Base-by-base conservation (phyloP, 2,329 filamentous ascomycete species). In the Lachnellula willkommii region DNA sequence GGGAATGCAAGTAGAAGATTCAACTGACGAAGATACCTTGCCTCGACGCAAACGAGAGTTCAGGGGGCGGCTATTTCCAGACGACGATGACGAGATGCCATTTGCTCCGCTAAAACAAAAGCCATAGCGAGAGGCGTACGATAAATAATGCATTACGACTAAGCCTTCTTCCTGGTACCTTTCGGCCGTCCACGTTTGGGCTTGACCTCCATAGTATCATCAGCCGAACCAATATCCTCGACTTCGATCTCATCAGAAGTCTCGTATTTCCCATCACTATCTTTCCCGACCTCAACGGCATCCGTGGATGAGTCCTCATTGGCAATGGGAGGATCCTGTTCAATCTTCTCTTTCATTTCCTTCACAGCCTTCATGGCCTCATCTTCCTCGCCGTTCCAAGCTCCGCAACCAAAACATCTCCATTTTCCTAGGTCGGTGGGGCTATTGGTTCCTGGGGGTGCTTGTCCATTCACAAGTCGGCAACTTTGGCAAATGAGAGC, bases 401-500 rank as follows among this genome's bases (percentile, higher is more conserved):
- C 78, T 9, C 87, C 85, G 68, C 94, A 99, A n/a, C 83, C 83
- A 69, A 89, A 88, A 71, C 94, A 99, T 58, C 86, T 84, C 94
- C 94, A 99, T 59, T 79, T 78, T 2, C 93, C 94, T 1, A 99
- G 68, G 51, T 96, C 92, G 40, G 89, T 83, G 1, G 93, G 74
- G 0, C 79, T 82, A 63, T 84, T 87, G 0, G 88, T 86, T 1
- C 94, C 94, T 0, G 94, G 93, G 1, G 94, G 92, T 3, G 94
- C 94, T 70, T 96, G 94, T 0, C 95, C 94, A 69, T 99, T 99
- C 48, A 99, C 92, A 1, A 96, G 80, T 32, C 90, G 81, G 70
- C 94, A 99, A 40, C 81, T 78, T 35, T 77, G 72, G 73, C 94
- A 99, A 54, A 99, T 90, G 61, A 99, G 77, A 7, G 85, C 93